Evolutionary conservation across 345 rosid species (phyloP).

Genomic region (Aurinia saxatilis): DNA sequence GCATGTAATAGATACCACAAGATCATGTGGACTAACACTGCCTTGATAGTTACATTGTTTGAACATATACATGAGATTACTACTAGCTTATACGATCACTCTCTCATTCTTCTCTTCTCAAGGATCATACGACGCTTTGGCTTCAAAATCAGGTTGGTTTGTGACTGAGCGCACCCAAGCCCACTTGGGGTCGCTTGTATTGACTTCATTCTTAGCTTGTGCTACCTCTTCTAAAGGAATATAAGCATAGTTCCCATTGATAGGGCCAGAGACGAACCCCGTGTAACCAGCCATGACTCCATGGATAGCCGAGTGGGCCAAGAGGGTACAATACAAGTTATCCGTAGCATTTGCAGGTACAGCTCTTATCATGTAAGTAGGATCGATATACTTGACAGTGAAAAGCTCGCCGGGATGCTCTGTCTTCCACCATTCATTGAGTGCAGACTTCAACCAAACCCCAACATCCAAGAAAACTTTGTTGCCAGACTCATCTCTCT

Average conservation of each 20-base stretch:
- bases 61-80: conserved; percentile 1
- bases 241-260: conserved; percentile 79
- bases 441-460: conserved; percentile 66
- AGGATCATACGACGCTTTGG: neutral
- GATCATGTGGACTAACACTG: neutral
- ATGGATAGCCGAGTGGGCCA: conserved; percentile 86
- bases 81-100: conserved; percentile 17
- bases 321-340: conserved; percentile 72
- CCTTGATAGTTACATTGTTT: conserved; percentile 12
- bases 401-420: conserved; percentile 61
- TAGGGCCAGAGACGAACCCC: conserved; percentile 77
- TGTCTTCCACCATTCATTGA: conserved; percentile 65
- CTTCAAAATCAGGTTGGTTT: conserved; percentile 73
- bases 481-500: conserved; percentile 85
- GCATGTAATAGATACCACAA: neutral
- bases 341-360: conserved; percentile 81
- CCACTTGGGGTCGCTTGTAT: conserved; percentile 58
- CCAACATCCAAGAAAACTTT: conserved; percentile 73
- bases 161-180: conserved; percentile 74
- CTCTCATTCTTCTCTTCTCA: conserved; percentile 10
- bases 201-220: conserved; percentile 52
- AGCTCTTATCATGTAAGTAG: conserved; percentile 91
- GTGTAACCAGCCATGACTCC: conserved; percentile 91
- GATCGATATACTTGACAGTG: conserved; percentile 83
- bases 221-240: conserved; percentile 79